Conservation (phyloP, 257 asterid species). For the Dorcoceras hygrometricum region DNA sequence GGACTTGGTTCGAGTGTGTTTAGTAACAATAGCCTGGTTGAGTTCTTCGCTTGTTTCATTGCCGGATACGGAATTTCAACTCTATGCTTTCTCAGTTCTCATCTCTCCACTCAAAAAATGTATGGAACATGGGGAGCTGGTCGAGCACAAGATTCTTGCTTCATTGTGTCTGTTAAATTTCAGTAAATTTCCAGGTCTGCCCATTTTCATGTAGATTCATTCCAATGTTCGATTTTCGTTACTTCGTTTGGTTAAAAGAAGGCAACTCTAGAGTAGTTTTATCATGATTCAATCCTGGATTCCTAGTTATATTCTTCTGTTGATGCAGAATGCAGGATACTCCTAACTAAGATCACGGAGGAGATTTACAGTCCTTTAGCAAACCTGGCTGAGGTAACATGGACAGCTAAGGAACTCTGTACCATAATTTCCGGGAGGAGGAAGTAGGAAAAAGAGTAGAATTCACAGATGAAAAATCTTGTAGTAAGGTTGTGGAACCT, state of each 20-base stretch:
- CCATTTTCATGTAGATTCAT: conserved; percentile 1
- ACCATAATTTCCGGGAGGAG: conserved; percentile 28
- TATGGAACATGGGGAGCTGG: conserved; percentile 45
- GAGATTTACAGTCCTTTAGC: conserved; percentile 39
- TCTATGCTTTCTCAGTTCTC: conserved; percentile 51
- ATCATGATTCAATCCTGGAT: not conserved
- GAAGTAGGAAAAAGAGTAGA: conserved; percentile 17
- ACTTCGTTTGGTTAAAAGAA: too few species aligned
- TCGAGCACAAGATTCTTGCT: conserved; percentile 71
- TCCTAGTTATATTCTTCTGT: not conserved
- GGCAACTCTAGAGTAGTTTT: not conserved
- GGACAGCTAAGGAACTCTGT: conserved; percentile 64
- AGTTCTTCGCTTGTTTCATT: conserved; percentile 53
- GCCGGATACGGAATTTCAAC: conserved; percentile 43
- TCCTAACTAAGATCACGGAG: conserved; percentile 45
- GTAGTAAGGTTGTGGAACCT: not conserved
- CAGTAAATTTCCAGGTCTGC: conserved; percentile 58
- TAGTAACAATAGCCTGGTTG: conserved; percentile 75
- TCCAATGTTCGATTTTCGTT: not conserved
- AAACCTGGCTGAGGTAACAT: conserved; percentile 53
- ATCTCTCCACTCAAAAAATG: conserved; percentile 47
- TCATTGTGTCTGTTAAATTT: conserved; percentile 58
- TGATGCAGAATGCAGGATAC: conserved; percentile 52
- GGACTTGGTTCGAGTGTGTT: conserved; percentile 55
- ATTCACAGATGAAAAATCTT: not conserved